Conservation (phyloP, 352 stramenopile genomes). For the Pythium graminicola region DNA sequence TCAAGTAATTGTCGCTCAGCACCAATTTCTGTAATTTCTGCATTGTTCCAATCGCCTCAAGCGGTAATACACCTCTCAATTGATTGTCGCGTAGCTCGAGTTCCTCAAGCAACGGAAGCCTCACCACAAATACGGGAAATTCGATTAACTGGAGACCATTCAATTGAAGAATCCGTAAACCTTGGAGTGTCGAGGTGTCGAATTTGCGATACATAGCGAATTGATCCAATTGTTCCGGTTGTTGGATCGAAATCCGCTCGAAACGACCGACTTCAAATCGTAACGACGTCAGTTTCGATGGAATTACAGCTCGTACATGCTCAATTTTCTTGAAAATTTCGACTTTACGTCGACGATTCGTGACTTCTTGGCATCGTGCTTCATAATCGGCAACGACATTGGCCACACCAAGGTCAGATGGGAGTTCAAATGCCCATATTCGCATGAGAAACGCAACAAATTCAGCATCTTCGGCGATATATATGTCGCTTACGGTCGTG, state of each 20-base stretch:
- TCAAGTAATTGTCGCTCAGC: slow-evolving; percentile 36
- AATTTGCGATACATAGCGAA: background rate
- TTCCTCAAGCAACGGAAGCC: slow-evolving; percentile 20
- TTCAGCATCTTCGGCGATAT: slow-evolving; percentile 42
- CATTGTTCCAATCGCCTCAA: slow-evolving; percentile 10
- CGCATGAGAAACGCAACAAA: slow-evolving; percentile 58
- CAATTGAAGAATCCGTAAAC: slow-evolving; percentile 13
- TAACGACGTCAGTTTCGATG: slow-evolving; percentile 2
- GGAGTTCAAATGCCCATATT: slow-evolving; percentile 43
- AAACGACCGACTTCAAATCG: slow-evolving; percentile 7
- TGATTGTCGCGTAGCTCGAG: slow-evolving; percentile 36
- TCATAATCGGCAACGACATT: slow-evolving; percentile 30
- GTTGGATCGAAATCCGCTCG: background rate
- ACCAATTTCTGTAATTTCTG: slow-evolving; percentile 25
- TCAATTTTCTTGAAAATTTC: slow-evolving; percentile 39
- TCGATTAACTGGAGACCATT: slow-evolving; percentile 16
- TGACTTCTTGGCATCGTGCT: slow-evolving; percentile 21
- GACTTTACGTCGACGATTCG: slow-evolving; percentile 17
- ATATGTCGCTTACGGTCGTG: slow-evolving; percentile 36
- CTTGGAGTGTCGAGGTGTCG: background rate
- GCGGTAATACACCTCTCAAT: slow-evolving; percentile 13
- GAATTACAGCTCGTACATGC: slow-evolving; percentile 12
- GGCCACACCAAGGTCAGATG: background rate
- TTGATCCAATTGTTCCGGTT: background rate
- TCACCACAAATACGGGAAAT: slow-evolving; percentile 22